Evolutionary conservation across 1,139 yeast species (phyloP).

Genomic region (Pichia sp.): DNA sequence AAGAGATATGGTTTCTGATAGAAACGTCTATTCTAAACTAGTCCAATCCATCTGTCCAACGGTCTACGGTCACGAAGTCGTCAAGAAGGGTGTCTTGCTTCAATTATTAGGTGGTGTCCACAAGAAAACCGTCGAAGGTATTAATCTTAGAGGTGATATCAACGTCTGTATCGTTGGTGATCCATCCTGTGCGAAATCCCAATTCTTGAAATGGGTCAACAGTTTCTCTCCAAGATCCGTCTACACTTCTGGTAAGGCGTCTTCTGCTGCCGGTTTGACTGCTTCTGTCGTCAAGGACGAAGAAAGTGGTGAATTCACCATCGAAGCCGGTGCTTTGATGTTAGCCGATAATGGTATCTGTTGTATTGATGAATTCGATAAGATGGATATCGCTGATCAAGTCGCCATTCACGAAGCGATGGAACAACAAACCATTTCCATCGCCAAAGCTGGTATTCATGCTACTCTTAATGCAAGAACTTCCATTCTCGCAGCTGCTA

Average conservation of each 20-base stretch:
- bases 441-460: constrained; percentile 98
- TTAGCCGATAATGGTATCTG: constrained; percentile 98
- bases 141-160: constrained; percentile 94
- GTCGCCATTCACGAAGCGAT: constrained; percentile 99
- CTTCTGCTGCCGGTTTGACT: constrained; percentile 98
- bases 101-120: constrained; percentile 97
- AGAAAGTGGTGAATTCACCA: constrained; percentile 96
- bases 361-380: constrained; percentile 98
- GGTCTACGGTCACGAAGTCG: constrained; percentile 93
- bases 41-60: constrained; percentile 96
- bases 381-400: constrained; percentile 95
- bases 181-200: constrained; percentile 97
- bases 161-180: constrained; percentile 98
- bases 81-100: constrained; percentile 86
- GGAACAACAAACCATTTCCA: constrained; percentile 99
- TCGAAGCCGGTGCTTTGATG: constrained; percentile 99
- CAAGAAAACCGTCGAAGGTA: constrained; percentile 91
- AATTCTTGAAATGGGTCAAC: constrained; percentile 90
- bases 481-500: constrained; percentile 95
- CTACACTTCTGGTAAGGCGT: constrained; percentile 97
- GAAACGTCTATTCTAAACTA: constrained; percentile 78
- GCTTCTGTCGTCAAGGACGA: constrained; percentile 98
- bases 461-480: constrained; percentile 97
- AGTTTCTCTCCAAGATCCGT: constrained; percentile 93
- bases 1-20: constrained; percentile 89